Conservation (phyloP, 352 stramenopile species). For the Nothophytophthora sp. region DNA sequence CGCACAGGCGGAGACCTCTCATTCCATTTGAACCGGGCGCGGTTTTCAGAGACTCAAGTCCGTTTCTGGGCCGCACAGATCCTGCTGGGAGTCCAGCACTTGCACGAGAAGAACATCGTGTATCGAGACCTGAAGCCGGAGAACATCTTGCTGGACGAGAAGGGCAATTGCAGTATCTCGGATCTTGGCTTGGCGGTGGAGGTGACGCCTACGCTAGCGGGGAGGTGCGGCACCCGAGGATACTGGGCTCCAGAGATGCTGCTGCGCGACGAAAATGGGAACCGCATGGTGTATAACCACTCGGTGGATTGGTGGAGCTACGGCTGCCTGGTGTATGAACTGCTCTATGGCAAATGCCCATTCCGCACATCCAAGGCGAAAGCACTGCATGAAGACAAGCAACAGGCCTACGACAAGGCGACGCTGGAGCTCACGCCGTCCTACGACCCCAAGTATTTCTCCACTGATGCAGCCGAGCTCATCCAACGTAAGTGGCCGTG, state of each 20-base stretch:
- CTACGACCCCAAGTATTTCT: conserved; percentile 85
- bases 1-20: conserved; percentile 96
- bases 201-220: conserved; percentile 86
- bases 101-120: conserved; percentile 91
- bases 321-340: conserved; percentile 97
- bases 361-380: conserved; percentile 96
- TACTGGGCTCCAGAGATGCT: conserved; percentile 99
- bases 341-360: conserved; percentile 96
- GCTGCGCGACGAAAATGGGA: conserved; percentile 86
- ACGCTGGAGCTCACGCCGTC: conserved; percentile 76
- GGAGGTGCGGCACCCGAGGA: conserved; percentile 70
- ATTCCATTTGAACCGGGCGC: conserved; percentile 74
- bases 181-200: conserved; percentile 97
- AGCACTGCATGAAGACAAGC: conserved; percentile 91
- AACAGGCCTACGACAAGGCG: conserved; percentile 84
- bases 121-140: conserved; percentile 91
- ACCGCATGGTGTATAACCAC: conserved; percentile 94
- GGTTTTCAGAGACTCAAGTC: conserved; percentile 73
- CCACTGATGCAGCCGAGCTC: conserved; percentile 68
- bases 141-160: conserved; percentile 92
- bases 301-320: conserved; percentile 98
- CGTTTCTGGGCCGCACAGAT: conserved; percentile 86
- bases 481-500: conserved; percentile 61
- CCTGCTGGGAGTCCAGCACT: conserved; percentile 72
- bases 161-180: conserved; percentile 95